Evolutionary conservation across 495 filamentous ascomycete species (phyloP).

Genomic region (Glonium stellatum): DNA sequence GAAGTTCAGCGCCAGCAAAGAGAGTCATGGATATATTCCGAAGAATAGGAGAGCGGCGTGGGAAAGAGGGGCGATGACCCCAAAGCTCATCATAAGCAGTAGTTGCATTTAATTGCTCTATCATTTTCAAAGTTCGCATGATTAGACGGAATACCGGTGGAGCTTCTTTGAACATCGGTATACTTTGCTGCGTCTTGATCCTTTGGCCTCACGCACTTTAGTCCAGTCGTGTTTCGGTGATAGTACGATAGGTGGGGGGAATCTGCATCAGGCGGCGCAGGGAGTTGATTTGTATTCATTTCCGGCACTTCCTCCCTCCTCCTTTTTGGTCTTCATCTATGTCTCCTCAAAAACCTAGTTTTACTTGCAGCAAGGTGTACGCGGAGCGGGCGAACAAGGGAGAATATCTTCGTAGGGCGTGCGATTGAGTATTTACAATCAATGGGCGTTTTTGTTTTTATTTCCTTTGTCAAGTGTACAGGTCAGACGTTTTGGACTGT

Average conservation of each 20-base stretch:
- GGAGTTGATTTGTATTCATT: background rate
- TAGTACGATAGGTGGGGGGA: background rate
- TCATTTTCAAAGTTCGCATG: background rate
- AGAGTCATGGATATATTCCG: constrained; percentile 98
- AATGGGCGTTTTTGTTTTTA: background rate
- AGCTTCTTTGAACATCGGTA: background rate
- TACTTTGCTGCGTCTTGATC: background rate
- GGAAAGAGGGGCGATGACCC: constrained; percentile 17
- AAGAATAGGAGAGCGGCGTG: constrained; percentile 61
- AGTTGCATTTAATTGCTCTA: background rate
- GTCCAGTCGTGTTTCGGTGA: background rate
- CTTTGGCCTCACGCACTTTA: background rate
- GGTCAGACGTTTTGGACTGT: background rate
- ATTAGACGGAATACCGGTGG: background rate
- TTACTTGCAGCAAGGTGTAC: background rate
- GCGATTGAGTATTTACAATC: background rate
- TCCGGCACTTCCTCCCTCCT: background rate
- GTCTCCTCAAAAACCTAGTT: background rate
- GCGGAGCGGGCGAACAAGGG: background rate
- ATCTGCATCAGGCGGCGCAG: background rate
- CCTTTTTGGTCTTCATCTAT: background rate
- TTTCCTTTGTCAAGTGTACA: background rate
- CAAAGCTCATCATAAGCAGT: background rate
- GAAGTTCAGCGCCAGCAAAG: constrained; percentile 76
- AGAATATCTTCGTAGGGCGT: background rate